Base-by-base conservation (phyloP, 1,139 yeast genomes). In the Pichia sp. region DNA sequence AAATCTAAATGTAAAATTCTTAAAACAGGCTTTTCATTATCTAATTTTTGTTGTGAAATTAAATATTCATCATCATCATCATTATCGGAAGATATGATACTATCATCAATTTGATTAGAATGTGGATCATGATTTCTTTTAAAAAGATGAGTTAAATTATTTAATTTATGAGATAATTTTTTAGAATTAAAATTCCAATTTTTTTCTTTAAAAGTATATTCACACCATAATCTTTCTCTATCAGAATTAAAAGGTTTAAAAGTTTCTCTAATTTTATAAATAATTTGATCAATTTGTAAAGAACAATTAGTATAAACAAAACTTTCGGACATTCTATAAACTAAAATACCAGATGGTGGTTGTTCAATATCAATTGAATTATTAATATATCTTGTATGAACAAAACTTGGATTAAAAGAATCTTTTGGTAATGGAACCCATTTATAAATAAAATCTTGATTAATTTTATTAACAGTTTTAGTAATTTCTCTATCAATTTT, bases 301-400 rank as follows among this genome's bases (percentile, higher is more conserved):
- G 95, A 81, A 41, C 85, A 75, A 61, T 89, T 89, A 41, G 95
- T 81, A 64, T 87, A 89, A 1, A 85, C 77, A 64, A 86, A 85
- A 10, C 89, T 70, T 58, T 89, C 96, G 29, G 80, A 69, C 37
- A 95, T 87, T 57, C 94, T 76, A 69, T 82, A 89, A 4, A 89
- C 95, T 49, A 87, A 58, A 16, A 89, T 90, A 23, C 97, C 97
- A 3, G 90, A 87, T 31, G 96, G 96, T 23, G 97, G 96, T 3
- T 89, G 84, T 30, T 63, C 63, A 6, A 89, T 77, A 3, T 67
- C 60, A 24, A 87, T 65, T 26, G 72, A 74, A 5, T 74, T 68
- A 62, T 89, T 86, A 51, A 86, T 61, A 37, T 50, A 55, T 20
- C 53, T 40, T 4, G 62, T 56, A 43, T 61, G 65, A 20, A 56